Conservation (phyloP, 176 grass and related monocot species). For the Musa troglodytarum region DNA sequence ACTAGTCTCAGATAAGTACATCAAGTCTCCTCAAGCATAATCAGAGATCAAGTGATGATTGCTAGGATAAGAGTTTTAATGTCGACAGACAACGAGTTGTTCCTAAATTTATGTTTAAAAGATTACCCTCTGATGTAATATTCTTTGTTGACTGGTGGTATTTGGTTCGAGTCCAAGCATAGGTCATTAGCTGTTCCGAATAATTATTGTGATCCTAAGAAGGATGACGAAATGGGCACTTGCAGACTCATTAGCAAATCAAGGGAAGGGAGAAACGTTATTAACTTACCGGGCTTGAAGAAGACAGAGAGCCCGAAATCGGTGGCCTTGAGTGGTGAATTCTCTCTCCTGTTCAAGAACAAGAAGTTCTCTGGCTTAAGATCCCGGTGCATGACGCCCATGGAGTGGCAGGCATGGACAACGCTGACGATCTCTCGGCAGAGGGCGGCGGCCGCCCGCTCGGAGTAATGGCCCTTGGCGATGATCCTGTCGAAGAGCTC, state of each 20-base stretch:
- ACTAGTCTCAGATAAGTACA: background rate
- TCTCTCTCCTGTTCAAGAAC: conserved; percentile 42
- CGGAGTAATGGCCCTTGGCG: conserved; percentile 59
- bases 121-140: background rate
- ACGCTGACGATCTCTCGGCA: conserved; percentile 44
- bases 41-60: background rate
- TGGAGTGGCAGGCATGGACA: conserved; percentile 57
- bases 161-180: too few species aligned
- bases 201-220: background rate
- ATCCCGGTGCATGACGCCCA: conserved; percentile 82
- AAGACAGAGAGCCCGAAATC: conserved; percentile 87
- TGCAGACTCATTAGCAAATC: background rate
- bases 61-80: too few species aligned
- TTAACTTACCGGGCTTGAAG: conserved; percentile 44
- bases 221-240: background rate
- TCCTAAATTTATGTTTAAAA: background rate
- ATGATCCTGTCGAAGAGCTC: conserved; percentile 92
- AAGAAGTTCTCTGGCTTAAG: conserved; percentile 87
- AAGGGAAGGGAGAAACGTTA: background rate
- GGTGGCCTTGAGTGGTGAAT: conserved; percentile 62
- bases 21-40: background rate
- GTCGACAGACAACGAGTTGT: background rate
- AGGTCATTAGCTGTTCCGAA: background rate
- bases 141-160: too few species aligned
- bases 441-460: conserved; percentile 50